Evolutionary conservation across 495 filamentous ascomycete genomes (phyloP), one percentile per base, ranked within the genome.

Genomic region (Neurospora sp.): DNA sequence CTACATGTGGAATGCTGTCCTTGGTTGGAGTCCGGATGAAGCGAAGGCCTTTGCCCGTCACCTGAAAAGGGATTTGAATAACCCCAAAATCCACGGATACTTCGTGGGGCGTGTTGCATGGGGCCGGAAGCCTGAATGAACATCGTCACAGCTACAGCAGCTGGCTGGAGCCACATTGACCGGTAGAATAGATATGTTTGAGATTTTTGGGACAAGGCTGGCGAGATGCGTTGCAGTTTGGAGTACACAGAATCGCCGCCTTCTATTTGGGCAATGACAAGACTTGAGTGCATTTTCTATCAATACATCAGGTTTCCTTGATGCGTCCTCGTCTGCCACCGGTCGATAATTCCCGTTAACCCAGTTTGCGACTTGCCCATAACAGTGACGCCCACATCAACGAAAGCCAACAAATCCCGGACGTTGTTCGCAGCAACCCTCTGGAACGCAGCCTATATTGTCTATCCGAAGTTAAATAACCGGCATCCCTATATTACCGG

Each of bases 1-100:
- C 22, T 61, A 61, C 53, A 1, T 61, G 0, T 61, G 53, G 53
- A 2, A 61, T 70, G 76, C 68, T 2, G 75, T 72, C 16, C 70
- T 82, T 48, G 81, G 81, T 11, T 84, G 82, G 82, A 73, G 71
- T 0, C 68, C 69, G 38, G 78, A 81, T 53, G 79, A 84, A 69
- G 76, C 82, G 38, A 71, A 75, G 31, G 80, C 82, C 0, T 84
- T 81, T 41, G 73, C 79, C 6, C 79, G 79, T 20, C 78, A 82
- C 35, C 38, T 84, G 18, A 76, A 78, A 10, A 78, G 75, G 16
- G 81, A 82, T 69, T 68, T 83, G 40, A 77, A 77, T 7, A 77
- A 78, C 5, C 71, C 70, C 8, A 68, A 78, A 12, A 44, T 72
- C 35, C 81, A 83, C 69, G 71, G 72, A 9, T 81, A 81, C n/a